Conservation (phyloP, 768 basidiomycete genomes). For the Boletus barrowsii region DNA sequence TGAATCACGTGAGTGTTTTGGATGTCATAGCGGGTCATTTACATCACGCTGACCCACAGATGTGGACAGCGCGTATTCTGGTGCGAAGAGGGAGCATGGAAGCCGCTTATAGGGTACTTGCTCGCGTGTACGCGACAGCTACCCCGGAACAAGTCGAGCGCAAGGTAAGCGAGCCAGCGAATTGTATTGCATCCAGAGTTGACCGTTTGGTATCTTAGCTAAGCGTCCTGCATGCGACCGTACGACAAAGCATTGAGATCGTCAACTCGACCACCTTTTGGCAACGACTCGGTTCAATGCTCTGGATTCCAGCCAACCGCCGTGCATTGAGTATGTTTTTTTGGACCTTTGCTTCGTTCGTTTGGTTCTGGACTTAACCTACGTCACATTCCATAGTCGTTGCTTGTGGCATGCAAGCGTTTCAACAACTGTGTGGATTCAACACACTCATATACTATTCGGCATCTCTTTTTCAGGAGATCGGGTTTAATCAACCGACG, state of each 20-base stretch:
- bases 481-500: conserved; percentile 80
- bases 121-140: conserved; percentile 68
- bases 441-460: conserved; percentile 78
- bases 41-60: neutral
- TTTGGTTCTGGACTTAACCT: neutral
- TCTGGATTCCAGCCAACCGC: conserved; percentile 56
- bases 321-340: conserved; percentile 60
- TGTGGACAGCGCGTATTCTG: conserved; percentile 54
- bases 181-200: neutral
- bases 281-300: conserved; percentile 53
- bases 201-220: conserved; percentile 35
- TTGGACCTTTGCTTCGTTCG: neutral
- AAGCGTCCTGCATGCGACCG: conserved; percentile 55
- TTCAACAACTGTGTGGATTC: conserved; percentile 83
- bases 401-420: conserved; percentile 77
- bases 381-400: conserved; percentile 45
- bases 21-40: neutral
- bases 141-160: conserved; percentile 61
- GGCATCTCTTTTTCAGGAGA: conserved; percentile 74
- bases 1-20: conserved; percentile 62
- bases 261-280: conserved; percentile 58
- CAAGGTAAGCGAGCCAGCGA: conserved; percentile 41
- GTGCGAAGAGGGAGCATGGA: conserved; percentile 52
- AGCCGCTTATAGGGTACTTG: conserved; percentile 52
- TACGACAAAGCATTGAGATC: conserved; percentile 60